Evolutionary conservation across 2,329 filamentous ascomycete genomes (phyloP).

Genomic region (Ophiognomonia clavigignenti-juglandacearum): DNA sequence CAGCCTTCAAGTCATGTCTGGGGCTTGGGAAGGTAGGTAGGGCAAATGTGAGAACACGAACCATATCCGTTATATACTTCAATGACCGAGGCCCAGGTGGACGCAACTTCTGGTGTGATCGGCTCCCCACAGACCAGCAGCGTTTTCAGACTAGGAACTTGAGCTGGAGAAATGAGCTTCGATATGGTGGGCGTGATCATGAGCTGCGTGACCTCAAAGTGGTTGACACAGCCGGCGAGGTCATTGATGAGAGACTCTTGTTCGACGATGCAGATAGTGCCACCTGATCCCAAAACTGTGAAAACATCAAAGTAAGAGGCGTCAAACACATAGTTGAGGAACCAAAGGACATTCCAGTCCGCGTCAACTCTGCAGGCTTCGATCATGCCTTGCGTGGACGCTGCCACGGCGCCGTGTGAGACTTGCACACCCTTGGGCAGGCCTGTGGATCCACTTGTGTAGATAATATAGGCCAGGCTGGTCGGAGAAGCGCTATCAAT

Average conservation of each 20-base stretch:
- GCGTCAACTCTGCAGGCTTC: background rate
- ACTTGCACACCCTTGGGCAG: conserved; percentile 28
- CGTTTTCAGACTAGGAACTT: too few species aligned
- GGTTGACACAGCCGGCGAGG: background rate
- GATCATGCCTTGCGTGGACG: conserved; percentile 1
- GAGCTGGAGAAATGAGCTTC: too few species aligned
- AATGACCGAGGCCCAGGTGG: too few species aligned
- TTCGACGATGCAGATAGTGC: background rate
- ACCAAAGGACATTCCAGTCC: background rate
- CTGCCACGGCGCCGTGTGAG: conserved; percentile 18
- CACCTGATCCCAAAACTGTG: background rate
- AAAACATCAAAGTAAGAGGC: conserved; percentile 1
- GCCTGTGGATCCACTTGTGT: conserved; percentile 29
- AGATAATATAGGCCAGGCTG: conserved; percentile 27
- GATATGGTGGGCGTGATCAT: background rate
- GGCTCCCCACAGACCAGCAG: too few species aligned
- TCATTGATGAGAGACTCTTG: background rate
- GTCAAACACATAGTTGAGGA: conserved; percentile 2
- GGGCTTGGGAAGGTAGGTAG: too few species aligned
- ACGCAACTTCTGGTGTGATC: too few species aligned
- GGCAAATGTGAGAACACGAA: too few species aligned
- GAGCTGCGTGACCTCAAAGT: background rate
- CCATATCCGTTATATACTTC: too few species aligned
- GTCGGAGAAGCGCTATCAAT: conserved; percentile 7
- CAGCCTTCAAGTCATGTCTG: too few species aligned